Percentiles rank a stretch among this genome's conserved stretches.
phyloP scores from a whole-genome alignment of 192 early-diverging fungal species.

The Kickxella alabastrina region DNA sequence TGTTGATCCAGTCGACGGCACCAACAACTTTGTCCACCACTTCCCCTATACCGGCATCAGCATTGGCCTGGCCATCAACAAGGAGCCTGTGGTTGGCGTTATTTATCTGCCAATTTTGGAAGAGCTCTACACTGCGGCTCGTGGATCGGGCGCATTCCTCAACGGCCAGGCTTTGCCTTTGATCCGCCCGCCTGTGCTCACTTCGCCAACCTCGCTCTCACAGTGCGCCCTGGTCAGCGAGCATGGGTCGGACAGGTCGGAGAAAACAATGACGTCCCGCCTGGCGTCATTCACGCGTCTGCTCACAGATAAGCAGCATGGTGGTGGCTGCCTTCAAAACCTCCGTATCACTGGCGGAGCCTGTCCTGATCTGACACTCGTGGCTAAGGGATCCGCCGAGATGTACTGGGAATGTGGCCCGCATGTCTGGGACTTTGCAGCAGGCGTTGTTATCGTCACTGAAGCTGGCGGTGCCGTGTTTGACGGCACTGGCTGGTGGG shows the following conservation, averaged over 20 bases:
- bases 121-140: slow-evolving; percentile 61
- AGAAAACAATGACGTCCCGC: slow-evolving; percentile 60
- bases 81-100: slow-evolving; percentile 78
- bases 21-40: slow-evolving; percentile 68
- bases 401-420: slow-evolving; percentile 89
- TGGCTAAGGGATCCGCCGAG: slow-evolving; percentile 80
- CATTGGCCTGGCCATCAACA: slow-evolving; percentile 76
- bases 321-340: slow-evolving; percentile 60
- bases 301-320: slow-evolving; percentile 51
- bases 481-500: slow-evolving; percentile 53
- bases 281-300: slow-evolving; percentile 64
- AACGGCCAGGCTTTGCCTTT: slow-evolving; percentile 58
- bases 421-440: slow-evolving; percentile 81
- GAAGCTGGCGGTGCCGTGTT: slow-evolving; percentile 84
- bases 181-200: slow-evolving; percentile 49
- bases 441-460: slow-evolving; percentile 74
- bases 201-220: slow-evolving; percentile 60
- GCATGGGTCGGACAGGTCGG: slow-evolving; percentile 69
- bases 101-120: slow-evolving; percentile 87
- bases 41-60: slow-evolving; percentile 84
- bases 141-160: slow-evolving; percentile 32
- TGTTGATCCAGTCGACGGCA: slow-evolving; percentile 82
- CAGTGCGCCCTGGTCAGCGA: slow-evolving; percentile 78
- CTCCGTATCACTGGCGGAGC: slow-evolving; percentile 76
- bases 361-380: slow-evolving; percentile 70